These are phyloP conservation scores for Eremochloa ophiuroides DNA, from an alignment of 176 grass and related monocot species.

Conservation along the genomic window DNA sequence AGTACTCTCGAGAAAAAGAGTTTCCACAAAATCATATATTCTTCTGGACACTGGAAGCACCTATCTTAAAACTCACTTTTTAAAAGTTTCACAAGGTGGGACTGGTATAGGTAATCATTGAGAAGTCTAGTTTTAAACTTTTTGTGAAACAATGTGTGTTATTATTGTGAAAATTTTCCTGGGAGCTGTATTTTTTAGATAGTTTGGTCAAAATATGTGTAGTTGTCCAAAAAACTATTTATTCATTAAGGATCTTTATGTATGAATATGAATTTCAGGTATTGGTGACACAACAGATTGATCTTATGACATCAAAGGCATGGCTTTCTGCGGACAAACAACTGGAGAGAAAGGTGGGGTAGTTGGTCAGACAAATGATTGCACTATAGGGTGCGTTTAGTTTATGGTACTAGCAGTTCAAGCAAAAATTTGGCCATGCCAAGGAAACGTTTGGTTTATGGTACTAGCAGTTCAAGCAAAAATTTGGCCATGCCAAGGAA, in stretches of 20 bases:
- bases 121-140: not conserved
- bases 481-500: not conserved
- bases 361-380: not conserved
- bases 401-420: not conserved
- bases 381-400: not conserved
- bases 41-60: not conserved
- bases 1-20: not conserved
- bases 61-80: not conserved
- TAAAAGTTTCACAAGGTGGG: not conserved
- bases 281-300: slow-evolving; percentile 64
- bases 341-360: slow-evolving; percentile 68
- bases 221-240: not conserved
- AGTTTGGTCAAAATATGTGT: not conserved
- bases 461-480: not conserved
- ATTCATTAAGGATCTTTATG: not conserved
- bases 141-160: not conserved
- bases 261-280: slow-evolving; percentile 37
- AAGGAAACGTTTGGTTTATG: not conserved
- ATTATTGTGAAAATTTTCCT: not conserved
- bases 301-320: slow-evolving; percentile 78
- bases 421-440: not conserved
- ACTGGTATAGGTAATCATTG: not conserved
- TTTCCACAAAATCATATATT: not conserved
- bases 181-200: not conserved
- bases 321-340: slow-evolving; percentile 81